Evolutionary conservation across 176 grass and related monocot genomes (phyloP).

Genomic region (Raddia distichophylla): DNA sequence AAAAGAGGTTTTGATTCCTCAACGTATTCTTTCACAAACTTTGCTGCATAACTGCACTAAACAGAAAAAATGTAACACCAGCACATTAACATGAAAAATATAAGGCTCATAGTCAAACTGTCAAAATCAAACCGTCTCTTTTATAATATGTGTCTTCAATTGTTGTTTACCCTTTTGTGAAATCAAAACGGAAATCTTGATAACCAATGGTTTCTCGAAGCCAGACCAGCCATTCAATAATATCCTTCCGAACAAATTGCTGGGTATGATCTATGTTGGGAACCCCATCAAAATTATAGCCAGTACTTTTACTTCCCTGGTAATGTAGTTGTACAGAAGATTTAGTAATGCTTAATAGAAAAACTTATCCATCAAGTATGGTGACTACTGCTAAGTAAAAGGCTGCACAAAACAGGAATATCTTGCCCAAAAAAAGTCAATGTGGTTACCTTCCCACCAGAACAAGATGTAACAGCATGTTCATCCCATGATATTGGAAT

Average conservation of each 20-base stretch:
- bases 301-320: slow-evolving; percentile 75
- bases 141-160: not conserved
- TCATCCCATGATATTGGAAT: slow-evolving; percentile 95
- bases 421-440: not conserved
- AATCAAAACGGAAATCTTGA: slow-evolving; percentile 99
- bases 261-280: slow-evolving; percentile 97
- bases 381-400: slow-evolving; percentile 1
- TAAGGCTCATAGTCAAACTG: not conserved
- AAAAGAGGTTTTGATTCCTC: slow-evolving; percentile 88
- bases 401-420: not conserved
- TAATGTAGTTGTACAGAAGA: slow-evolving; percentile 15
- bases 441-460: slow-evolving; percentile 79
- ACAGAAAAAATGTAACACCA: slow-evolving; percentile 36
- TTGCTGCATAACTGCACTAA: slow-evolving; percentile 67
- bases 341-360: slow-evolving; percentile 15
- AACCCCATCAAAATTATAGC: slow-evolving; percentile 81
- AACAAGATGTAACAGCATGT: slow-evolving; percentile 93
- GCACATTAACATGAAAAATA: not conserved
- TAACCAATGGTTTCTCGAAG: slow-evolving; percentile 73
- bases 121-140: not conserved
- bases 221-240: slow-evolving; percentile 84
- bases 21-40: slow-evolving; percentile 92
- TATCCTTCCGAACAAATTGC: slow-evolving; percentile 91
- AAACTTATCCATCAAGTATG: slow-evolving; percentile 14
- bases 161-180: slow-evolving; percentile 87